These are phyloP conservation scores for Rhodotorula sp. DNA, from an alignment of 1,284 basidiomycete genomes.

Conservation along the genomic window DNA sequence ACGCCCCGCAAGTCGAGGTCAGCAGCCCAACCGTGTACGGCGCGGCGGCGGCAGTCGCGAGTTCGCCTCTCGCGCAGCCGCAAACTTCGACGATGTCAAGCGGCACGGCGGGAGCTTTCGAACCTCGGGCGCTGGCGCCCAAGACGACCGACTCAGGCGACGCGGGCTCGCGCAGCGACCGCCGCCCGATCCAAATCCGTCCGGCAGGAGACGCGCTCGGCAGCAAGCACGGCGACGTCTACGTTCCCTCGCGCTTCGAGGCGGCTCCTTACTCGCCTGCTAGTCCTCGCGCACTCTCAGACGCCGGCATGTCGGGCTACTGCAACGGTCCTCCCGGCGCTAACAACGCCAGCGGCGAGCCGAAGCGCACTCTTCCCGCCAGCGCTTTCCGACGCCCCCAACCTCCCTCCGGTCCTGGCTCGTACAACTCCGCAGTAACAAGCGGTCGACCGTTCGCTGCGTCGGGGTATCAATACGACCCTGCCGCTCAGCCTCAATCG, in stretches of 20 bases:
- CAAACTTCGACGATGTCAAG: neutral
- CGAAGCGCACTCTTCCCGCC: slow-evolving; percentile 26
- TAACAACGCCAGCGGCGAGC: neutral
- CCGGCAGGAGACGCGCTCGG: slow-evolving; percentile 25
- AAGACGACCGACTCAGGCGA: neutral
- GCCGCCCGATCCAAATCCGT: slow-evolving; percentile 28
- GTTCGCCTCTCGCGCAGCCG: neutral
- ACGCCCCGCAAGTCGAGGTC: neutral
- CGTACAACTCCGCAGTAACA: neutral
- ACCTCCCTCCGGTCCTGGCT: neutral
- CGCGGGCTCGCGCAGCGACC: neutral
- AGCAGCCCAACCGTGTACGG: neutral
- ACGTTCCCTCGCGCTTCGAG: slow-evolving; percentile 4
- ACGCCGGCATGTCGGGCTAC: slow-evolving; percentile 17
- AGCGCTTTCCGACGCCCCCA: slow-evolving; percentile 29
- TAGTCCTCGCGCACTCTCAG: neutral
- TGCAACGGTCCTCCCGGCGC: neutral
- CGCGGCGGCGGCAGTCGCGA: neutral
- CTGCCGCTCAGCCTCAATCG: neutral
- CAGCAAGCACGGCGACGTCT: slow-evolving; percentile 34
- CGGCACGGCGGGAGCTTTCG: slow-evolving; percentile 1
- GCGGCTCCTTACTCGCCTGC: slow-evolving; percentile 1
- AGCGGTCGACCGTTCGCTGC: slow-evolving; percentile 8
- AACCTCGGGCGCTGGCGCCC: slow-evolving; percentile 19
- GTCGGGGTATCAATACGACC: slow-evolving; percentile 14